phyloP scores from a whole-genome alignment of 2,329 filamentous ascomycete genomes.

The Byssothecium circinans region DNA sequence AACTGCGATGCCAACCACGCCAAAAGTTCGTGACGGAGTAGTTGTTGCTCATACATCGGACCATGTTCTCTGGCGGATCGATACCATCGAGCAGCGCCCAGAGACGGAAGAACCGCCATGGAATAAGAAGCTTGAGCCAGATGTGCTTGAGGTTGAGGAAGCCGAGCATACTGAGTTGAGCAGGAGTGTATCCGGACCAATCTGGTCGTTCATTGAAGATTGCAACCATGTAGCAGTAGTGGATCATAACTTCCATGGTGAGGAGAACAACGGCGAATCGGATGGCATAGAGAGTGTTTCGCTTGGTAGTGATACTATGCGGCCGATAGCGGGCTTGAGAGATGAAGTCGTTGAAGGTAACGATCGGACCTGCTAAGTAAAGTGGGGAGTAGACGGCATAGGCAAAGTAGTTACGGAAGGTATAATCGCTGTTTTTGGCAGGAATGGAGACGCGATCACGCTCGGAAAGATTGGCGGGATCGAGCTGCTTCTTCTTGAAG shows the following conservation, averaged over 20 bases:
- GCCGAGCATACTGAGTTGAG: constrained; percentile 85
- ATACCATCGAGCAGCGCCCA: constrained; percentile 90
- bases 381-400: constrained; percentile 91
- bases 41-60: constrained; percentile 94
- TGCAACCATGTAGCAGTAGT: constrained; percentile 91
- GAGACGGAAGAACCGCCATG: constrained; percentile 98
- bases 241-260: constrained; percentile 81
- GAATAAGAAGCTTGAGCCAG: constrained; percentile 94
- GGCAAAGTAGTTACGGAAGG: constrained; percentile 82
- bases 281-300: constrained; percentile 78
- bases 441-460: constrained; percentile 80
- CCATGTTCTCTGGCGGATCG: constrained; percentile 97
- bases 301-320: constrained; percentile 67
- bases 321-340: constrained; percentile 77
- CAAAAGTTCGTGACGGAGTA: constrained; percentile 90
- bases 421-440: constrained; percentile 70
- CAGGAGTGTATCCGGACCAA: constrained; percentile 82
- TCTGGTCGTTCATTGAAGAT: constrained; percentile 79
- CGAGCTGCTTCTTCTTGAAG: constrained; percentile 94
- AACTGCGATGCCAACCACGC: constrained; percentile 93
- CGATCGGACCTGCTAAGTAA: constrained; percentile 87
- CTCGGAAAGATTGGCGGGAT: constrained; percentile 84
- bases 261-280: constrained; percentile 81
- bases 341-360: constrained; percentile 98
- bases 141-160: constrained; percentile 97